Base-by-base conservation (phyloP, 169 alveolate species). In the Theileria annulata region DNA sequence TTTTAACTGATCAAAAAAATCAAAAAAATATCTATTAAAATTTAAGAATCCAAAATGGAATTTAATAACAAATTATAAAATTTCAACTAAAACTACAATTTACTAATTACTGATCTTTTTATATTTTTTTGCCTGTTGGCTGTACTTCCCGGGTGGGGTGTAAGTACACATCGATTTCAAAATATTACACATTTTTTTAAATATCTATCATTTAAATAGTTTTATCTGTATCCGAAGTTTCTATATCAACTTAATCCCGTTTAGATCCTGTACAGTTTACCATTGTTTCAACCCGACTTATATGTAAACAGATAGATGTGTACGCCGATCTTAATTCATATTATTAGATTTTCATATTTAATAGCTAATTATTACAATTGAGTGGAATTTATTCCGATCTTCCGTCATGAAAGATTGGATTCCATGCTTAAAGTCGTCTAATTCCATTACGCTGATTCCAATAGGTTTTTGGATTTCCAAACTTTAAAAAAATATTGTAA, bases 61-160 rank as follows among this genome's bases (percentile, higher is more conserved):
- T 58, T 28, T 28, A 23, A 23, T 23, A 58, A 25, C 35, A 28
- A 58, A 25, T 58, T 28, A 25, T 58, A 58, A 58, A 58, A 4
- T 58, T 25, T 58, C 51, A 42, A 42, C 3, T 17, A 42, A 42
- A 42, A 42, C 51, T 42, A 42, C 6, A 42, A 3, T 42, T 42
- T 42, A 42, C 51, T 42, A 42, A 42, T 42, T 42, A 42, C 15
- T 42, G 15, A 3, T 17, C 15, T 12, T 42, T 2, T 42, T 17
- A 12, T 42, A 42, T 8, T 42, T 42, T 42, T 42, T 42, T 42
- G n/a, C 47, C 15, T 42, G 1, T 42, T 42, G 51, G 17, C 51
- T 42, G 51, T 42, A 42, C 51, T 42, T 42, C 13, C 30, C 27
- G 30, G 67, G 35, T 58, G 67, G 67, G 67, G 67, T 58, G 67